Conservation (phyloP, 768 basidiomycete genomes). For the Hericium erinaceus region DNA sequence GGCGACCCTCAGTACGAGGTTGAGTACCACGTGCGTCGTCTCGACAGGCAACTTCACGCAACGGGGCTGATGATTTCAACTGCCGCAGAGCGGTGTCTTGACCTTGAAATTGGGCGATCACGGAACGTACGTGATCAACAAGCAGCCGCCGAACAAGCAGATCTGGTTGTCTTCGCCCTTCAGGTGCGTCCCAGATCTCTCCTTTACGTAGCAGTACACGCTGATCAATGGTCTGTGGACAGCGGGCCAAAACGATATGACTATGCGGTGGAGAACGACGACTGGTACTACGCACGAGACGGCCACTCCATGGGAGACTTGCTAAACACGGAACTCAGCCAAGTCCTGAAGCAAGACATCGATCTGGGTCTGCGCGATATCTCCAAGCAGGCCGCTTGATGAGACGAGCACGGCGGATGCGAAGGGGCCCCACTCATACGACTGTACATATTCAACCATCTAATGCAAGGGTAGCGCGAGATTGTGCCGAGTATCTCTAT, state of each 20-base stretch:
- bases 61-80: background rate
- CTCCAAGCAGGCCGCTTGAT: background rate
- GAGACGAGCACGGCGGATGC: background rate
- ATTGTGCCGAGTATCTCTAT: too few relatives aligned
- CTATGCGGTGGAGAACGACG: slow-evolving; percentile 42
- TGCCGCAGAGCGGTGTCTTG: slow-evolving; percentile 76
- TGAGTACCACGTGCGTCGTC: slow-evolving; percentile 68
- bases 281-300: slow-evolving; percentile 76
- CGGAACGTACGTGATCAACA: slow-evolving; percentile 93
- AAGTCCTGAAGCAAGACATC: slow-evolving; percentile 26
- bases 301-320: slow-evolving; percentile 48
- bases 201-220: background rate
- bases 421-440: too few relatives aligned
- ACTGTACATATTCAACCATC: too few relatives aligned
- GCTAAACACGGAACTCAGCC: slow-evolving; percentile 61
- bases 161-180: slow-evolving; percentile 91
- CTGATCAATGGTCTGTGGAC: background rate
- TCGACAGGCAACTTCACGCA: background rate
- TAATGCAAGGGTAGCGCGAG: too few relatives aligned
- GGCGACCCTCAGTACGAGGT: slow-evolving; percentile 62
- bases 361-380: slow-evolving; percentile 18
- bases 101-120: slow-evolving; percentile 67
- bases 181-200: slow-evolving; percentile 39
- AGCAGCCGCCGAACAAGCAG: slow-evolving; percentile 95
- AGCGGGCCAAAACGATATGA: slow-evolving; percentile 94